Evolutionary conservation across 2,329 filamentous ascomycete genomes (phyloP), one percentile per base, ranked within the genome.

Genomic region (Mycosphaerella arachidis): DNA sequence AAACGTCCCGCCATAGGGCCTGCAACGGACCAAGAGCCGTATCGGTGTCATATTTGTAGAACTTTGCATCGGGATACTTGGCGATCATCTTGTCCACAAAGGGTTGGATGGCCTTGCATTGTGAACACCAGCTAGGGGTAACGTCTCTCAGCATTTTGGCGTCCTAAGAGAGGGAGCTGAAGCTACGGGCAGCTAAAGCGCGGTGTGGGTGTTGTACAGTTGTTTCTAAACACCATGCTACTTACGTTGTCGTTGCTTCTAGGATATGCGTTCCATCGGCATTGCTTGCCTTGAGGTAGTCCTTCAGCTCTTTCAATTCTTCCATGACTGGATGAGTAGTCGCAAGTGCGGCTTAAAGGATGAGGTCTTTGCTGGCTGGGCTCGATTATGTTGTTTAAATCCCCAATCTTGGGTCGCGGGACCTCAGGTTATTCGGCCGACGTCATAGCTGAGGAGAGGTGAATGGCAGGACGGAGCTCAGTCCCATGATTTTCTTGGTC

Each of bases 101-200:
- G 1, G 71, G 71, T 9, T 63, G 63, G 24, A 73, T 72, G 40
- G 70, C 70, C 62, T 72, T 73, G 61, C 71, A 72, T 57, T 71
- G 64, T 27, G 59, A 57, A 58, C 69, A 71, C 48, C 48, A 50
- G 10, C 31, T 35, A 35, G 7, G 12, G 5, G 12, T 9, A 1
- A 35, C 7, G 31, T 35, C 12, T 9, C 31, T 35, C 31, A 35
- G 31, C 4, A 1, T 24, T 24, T 24, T 1, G 3, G 24, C 24
- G 24, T 24, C 24, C 3, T 3, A 24, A 24, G 24, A 35, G 31
- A 35, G 31, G 31, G 8, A 12, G 12, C 12, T 3, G 8, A 35
- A 35, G 31, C 31, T 12, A 35, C 31, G 4, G 31, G 31, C 2
- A 43, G 13, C 40, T n/a, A 18, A 18, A 16, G 40, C 13, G 16